Conservation (phyloP, 352 stramenopile genomes). For the Phytopythium boreale region DNA sequence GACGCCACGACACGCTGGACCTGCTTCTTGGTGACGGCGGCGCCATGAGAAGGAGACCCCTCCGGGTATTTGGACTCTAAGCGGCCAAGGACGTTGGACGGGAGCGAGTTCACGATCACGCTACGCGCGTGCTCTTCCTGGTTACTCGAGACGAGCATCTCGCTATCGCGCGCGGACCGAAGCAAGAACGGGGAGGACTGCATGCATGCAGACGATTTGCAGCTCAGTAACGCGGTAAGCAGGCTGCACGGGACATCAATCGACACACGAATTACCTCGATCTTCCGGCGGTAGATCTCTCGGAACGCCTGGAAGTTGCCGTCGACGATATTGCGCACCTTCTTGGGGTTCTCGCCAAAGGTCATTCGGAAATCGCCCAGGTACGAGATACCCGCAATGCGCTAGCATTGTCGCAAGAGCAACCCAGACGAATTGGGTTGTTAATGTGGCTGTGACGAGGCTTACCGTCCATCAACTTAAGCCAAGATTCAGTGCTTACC, state of each 20-base stretch:
- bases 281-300: constrained; percentile 69
- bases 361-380: constrained; percentile 88
- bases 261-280: constrained; percentile 41
- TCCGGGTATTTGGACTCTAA: constrained; percentile 27
- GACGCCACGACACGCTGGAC: constrained; percentile 54
- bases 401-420: constrained; percentile 26
- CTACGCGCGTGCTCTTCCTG: constrained; percentile 27
- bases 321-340: constrained; percentile 90
- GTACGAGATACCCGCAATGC: constrained; percentile 89
- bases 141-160: constrained; percentile 51
- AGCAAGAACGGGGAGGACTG: constrained; percentile 68
- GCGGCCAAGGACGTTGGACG: constrained; percentile 41
- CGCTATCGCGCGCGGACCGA: constrained; percentile 38
- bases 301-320: constrained; percentile 76
- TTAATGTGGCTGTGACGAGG: not conserved
- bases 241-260: not conserved
- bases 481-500: constrained; percentile 22
- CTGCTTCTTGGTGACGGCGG: constrained; percentile 53
- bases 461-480: not conserved
- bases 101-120: constrained; percentile 48
- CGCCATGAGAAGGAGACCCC: constrained; percentile 21
- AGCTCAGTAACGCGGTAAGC: not conserved
- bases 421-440: constrained; percentile 5
- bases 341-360: constrained; percentile 89
- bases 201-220: not conserved